Evolutionary conservation across 2,329 filamentous ascomycete species (phyloP).

Genomic region (Neonectria punicea): DNA sequence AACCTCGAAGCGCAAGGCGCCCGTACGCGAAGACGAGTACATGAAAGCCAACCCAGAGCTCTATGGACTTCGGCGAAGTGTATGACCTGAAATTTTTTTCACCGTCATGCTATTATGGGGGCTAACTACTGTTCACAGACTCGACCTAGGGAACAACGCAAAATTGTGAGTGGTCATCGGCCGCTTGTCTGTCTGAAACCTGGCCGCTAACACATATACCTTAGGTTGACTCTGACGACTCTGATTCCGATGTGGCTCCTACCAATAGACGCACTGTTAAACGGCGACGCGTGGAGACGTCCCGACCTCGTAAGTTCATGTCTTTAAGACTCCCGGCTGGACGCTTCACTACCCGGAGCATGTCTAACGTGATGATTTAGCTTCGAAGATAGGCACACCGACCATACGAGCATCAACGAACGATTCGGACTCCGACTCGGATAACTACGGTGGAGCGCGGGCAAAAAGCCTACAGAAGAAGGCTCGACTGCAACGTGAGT

Average conservation of each 20-base stretch:
- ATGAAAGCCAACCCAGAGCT: constrained; percentile 93
- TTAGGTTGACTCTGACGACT: constrained; percentile 68
- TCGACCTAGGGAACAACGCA: constrained; percentile 67
- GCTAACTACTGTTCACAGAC: constrained; percentile 54
- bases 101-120: constrained; percentile 40
- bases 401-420: constrained; percentile 63
- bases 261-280: constrained; percentile 69
- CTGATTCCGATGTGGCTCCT: constrained; percentile 76
- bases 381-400: constrained; percentile 70
- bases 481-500: constrained; percentile 77
- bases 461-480: constrained; percentile 78
- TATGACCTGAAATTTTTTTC: constrained; percentile 60
- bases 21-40: constrained; percentile 79
- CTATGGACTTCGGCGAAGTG: constrained; percentile 93
- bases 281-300: constrained; percentile 74
- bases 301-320: constrained; percentile 67
- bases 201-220: constrained; percentile 26
- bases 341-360: constrained; percentile 5
- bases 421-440: constrained; percentile 77
- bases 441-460: constrained; percentile 82
- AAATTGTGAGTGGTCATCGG: constrained; percentile 58
- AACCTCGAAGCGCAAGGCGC: constrained; percentile 77
- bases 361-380: constrained; percentile 49
- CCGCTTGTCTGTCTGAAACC: neutral
- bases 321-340: constrained; percentile 1